These are phyloP conservation scores for Hygrocybe coccinea DNA, from an alignment of 768 basidiomycete genomes.

Conservation along the genomic window DNA sequence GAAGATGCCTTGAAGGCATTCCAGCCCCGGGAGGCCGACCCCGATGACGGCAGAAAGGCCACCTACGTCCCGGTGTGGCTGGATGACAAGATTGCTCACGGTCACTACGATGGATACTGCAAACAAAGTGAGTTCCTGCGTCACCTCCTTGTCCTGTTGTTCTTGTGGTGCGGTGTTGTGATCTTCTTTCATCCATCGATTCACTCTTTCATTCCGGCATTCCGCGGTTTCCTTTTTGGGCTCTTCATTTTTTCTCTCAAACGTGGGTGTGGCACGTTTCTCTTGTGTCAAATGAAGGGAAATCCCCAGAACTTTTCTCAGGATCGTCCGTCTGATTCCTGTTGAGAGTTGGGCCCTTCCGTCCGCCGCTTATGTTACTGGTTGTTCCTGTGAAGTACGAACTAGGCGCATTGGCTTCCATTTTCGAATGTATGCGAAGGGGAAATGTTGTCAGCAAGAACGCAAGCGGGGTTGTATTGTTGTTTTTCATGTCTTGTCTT, in stretches of 20 bases:
- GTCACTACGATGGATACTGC: slow-evolving; percentile 96
- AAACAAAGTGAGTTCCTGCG: slow-evolving; percentile 72
- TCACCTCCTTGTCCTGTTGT: neutral
- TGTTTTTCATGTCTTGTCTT: too few species aligned
- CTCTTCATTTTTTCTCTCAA: neutral
- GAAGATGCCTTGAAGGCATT: slow-evolving; percentile 62
- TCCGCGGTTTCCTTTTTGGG: neutral
- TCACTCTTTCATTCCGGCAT: neutral
- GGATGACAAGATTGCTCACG: slow-evolving; percentile 82
- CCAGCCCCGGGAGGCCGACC: slow-evolving; percentile 53
- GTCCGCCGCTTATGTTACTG: too few species aligned
- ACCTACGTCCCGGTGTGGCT: slow-evolving; percentile 89
- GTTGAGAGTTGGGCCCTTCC: too few species aligned
- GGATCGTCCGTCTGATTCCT: too few species aligned
- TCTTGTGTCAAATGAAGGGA: too few species aligned
- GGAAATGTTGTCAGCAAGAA: too few species aligned
- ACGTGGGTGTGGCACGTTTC: neutral
- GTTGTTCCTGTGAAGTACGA: too few species aligned
- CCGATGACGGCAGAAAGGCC: slow-evolving; percentile 54
- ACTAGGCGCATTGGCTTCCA: too few species aligned
- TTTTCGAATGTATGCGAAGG: too few species aligned
- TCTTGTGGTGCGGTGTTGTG: neutral
- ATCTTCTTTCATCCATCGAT: slow-evolving; percentile 13
- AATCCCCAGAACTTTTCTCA: too few species aligned
- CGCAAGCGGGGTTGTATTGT: too few species aligned